A percentile compares a stretch with the other conserved stretches of the same genome.
Conservation (phyloP, 2,329 filamentous ascomycete species). For the Clonostachys chloroleuca region DNA sequence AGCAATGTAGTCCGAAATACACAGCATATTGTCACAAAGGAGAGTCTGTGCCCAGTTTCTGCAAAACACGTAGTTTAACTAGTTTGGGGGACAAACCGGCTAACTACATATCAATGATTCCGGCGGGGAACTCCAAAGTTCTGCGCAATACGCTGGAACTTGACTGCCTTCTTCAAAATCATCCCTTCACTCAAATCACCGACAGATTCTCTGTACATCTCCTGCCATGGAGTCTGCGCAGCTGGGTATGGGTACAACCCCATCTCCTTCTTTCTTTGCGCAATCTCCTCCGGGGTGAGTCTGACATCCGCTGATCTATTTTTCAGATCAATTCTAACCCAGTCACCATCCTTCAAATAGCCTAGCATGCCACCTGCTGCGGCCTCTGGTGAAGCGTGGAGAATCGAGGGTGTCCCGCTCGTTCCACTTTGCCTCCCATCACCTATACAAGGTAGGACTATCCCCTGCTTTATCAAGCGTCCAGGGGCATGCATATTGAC, state of each 20-base stretch:
- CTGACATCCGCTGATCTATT: constrained; percentile 43
- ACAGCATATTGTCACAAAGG: no score
- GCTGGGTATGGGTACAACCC: constrained; percentile 22
- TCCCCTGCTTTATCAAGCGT: constrained; percentile 35
- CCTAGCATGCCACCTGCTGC: constrained; percentile 48
- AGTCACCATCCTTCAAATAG: constrained; percentile 42
- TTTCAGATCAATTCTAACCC: constrained; percentile 41
- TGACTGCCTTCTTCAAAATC: constrained; percentile 36
- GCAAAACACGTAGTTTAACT: no score
- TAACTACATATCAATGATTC: constrained; percentile 28
- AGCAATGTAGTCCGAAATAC: no score
- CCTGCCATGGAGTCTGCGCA: constrained; percentile 45
- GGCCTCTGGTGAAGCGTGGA: constrained; percentile 52
- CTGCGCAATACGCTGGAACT: constrained; percentile 40
- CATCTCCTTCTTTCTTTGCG: constrained; percentile 27
- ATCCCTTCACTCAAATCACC: constrained; percentile 39
- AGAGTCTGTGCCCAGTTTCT: no score
- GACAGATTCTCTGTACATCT: constrained; percentile 42
- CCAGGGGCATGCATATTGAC: constrained; percentile 46
- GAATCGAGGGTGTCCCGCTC: constrained; percentile 47
- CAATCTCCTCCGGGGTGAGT: constrained; percentile 32
- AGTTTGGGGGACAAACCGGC: no score
- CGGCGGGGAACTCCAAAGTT: constrained; percentile 30
- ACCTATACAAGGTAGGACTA: constrained; percentile 44
- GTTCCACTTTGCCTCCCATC: constrained; percentile 52